Percentiles rank a stretch among this genome's conserved stretches.
These are phyloP conservation scores for Aspergillus luchuensis DNA, from an alignment of 2,329 filamentous ascomycete genomes.

Conservation along the genomic window DNA sequence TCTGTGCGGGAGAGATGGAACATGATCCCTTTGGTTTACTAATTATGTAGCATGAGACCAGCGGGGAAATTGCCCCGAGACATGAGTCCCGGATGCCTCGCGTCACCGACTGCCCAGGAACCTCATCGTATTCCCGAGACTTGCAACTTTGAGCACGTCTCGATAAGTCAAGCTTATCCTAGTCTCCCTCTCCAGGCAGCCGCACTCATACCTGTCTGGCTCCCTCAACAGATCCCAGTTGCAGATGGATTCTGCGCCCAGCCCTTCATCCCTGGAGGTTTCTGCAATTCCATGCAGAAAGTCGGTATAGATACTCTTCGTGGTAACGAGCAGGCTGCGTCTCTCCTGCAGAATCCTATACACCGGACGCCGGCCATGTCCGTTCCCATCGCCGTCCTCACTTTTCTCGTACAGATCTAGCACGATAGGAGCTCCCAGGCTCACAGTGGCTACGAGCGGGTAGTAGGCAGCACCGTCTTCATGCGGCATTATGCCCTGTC, in stretches of 20 bases:
- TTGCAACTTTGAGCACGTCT: conserved; percentile 82
- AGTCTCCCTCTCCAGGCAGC: conserved; percentile 51
- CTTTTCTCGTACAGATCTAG: conserved; percentile 72
- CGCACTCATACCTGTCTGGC: conserved; percentile 36
- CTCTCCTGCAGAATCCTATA: conserved; percentile 78
- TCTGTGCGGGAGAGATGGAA: conserved; percentile 66
- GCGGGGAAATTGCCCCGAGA: neutral
- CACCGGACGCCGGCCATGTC: conserved; percentile 27
- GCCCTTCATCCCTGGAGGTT: conserved; percentile 61
- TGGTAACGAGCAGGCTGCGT: conserved; percentile 67
- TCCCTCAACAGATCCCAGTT: conserved; percentile 61
- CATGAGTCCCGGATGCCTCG: neutral
- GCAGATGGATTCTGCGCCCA: conserved; percentile 56
- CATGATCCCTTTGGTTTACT: conserved; percentile 66
- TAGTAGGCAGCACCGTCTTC: conserved; percentile 90
- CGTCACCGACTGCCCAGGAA: conserved; percentile 42
- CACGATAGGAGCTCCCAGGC: conserved; percentile 74
- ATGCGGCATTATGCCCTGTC: conserved; percentile 95
- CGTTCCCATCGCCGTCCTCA: conserved; percentile 24
- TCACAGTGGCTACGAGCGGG: conserved; percentile 87
- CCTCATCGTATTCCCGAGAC: conserved; percentile 68
- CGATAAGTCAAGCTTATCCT: conserved; percentile 68
- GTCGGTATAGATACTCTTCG: conserved; percentile 55
- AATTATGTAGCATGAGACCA: conserved; percentile 15
- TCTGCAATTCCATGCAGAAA: conserved; percentile 63